A percentile compares a stretch with the other conserved stretches of the same genome.
Conservation (phyloP, 2,329 filamentous ascomycete species). For the Aaosphaeria pasadenensis region DNA sequence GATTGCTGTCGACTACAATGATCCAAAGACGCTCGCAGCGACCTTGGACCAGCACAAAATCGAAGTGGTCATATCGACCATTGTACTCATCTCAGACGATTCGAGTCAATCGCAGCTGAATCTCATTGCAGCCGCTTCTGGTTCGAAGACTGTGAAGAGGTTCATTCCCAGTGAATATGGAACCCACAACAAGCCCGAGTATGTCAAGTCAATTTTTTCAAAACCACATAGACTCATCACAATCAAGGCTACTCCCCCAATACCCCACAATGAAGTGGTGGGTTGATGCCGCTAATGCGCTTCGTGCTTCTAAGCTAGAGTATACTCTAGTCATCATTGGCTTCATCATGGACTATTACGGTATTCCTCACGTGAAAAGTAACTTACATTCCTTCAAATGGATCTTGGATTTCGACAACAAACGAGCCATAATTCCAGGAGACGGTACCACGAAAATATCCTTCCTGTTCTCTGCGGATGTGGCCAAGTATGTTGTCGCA, state of each 20-base stretch:
- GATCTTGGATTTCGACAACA: constrained; percentile 14
- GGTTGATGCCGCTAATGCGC: constrained; percentile 9
- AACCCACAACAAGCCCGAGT: constrained; percentile 7
- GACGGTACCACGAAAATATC: constrained; percentile 6
- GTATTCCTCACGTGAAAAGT: constrained; percentile 17
- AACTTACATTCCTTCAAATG: constrained; percentile 14
- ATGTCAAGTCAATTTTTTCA: background rate
- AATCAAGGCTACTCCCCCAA: constrained; percentile 2
- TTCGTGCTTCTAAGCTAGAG: constrained; percentile 15
- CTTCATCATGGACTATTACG: constrained; percentile 27
- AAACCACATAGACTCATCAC: background rate
- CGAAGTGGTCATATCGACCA: constrained; percentile 12
- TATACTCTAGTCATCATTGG: constrained; percentile 24
- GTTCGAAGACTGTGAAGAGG: constrained; percentile 7
- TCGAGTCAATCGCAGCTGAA: constrained; percentile 8
- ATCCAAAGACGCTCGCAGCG: constrained; percentile 3
- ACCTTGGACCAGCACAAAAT: constrained; percentile 5
- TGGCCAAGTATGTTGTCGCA: constrained; percentile 13
- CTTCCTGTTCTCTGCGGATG: constrained; percentile 12
- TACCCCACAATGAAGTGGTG: constrained; percentile 7
- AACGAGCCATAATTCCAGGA: constrained; percentile 12
- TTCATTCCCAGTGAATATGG: constrained; percentile 17
- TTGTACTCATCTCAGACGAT: constrained; percentile 8
- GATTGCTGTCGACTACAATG: constrained; percentile 10
- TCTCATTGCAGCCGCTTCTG: constrained; percentile 14